A percentile compares a stretch with the other conserved stretches of the same genome.
phyloP scores from a whole-genome alignment of 805 yeast species.

The Suhomyces canberraensis region DNA sequence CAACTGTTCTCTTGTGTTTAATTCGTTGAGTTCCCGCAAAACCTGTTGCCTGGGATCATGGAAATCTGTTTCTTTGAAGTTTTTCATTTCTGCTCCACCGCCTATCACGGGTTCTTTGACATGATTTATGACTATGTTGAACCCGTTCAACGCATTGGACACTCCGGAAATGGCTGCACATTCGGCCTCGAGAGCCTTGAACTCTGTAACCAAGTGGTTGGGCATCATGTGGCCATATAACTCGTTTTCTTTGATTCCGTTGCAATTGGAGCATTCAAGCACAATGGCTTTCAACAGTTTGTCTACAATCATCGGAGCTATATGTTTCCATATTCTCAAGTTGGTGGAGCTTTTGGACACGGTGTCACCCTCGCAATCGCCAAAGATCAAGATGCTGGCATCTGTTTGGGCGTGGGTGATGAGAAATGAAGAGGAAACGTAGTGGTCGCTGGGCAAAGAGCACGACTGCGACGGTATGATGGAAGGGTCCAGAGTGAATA shows the following conservation, averaged over 20 bases:
- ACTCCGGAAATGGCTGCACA: slow-evolving; percentile 12
- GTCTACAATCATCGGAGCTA: slow-evolving; percentile 45
- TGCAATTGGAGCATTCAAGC: slow-evolving; percentile 70
- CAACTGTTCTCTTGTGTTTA: slow-evolving; percentile 34
- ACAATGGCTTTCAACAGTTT: slow-evolving; percentile 50
- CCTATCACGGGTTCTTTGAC: slow-evolving; percentile 51
- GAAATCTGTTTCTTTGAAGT: background rate
- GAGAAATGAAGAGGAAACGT: slow-evolving; percentile 60
- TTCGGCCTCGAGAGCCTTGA: slow-evolving; percentile 27
- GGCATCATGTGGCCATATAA: slow-evolving; percentile 86
- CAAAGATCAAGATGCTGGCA: slow-evolving; percentile 59
- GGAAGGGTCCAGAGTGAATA: slow-evolving; percentile 1
- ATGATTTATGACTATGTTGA: slow-evolving; percentile 48
- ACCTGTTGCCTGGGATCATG: slow-evolving; percentile 55
- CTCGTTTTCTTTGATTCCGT: slow-evolving; percentile 29
- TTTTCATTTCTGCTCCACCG: slow-evolving; percentile 34
- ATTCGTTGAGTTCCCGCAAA: slow-evolving; percentile 44
- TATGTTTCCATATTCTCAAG: slow-evolving; percentile 50
- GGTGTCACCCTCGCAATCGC: slow-evolving; percentile 77
- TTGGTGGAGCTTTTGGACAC: slow-evolving; percentile 40
- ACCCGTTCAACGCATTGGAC: slow-evolving; percentile 36
- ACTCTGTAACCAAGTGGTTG: slow-evolving; percentile 53
- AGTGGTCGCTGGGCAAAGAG: slow-evolving; percentile 8
- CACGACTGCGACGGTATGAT: background rate
- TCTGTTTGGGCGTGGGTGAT: slow-evolving; percentile 35